Conservation (phyloP, 768 basidiomycete species). For the Punctularia strigosozonata region DNA sequence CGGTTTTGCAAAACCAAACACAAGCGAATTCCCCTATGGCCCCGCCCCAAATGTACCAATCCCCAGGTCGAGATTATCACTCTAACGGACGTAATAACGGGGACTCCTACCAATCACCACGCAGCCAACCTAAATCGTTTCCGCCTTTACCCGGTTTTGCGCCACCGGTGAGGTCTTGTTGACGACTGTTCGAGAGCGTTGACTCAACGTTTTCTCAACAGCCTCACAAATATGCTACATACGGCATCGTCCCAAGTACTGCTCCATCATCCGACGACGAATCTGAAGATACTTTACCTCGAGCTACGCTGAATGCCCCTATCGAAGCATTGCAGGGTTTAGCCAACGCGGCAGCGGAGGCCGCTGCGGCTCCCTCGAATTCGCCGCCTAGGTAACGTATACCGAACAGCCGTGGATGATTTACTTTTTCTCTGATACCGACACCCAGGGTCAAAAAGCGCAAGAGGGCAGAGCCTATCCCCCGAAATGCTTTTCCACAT, state of each 20-base stretch:
- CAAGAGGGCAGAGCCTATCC: conserved; percentile 73
- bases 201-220: conserved; percentile 20
- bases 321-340: conserved; percentile 91
- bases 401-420: background rate
- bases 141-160: conserved; percentile 89
- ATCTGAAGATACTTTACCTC: conserved; percentile 79
- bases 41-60: conserved; percentile 7
- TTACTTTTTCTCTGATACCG: background rate
- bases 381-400: conserved; percentile 44
- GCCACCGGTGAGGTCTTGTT: conserved; percentile 50
- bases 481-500: conserved; percentile 78
- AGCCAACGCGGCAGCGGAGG: conserved; percentile 92
- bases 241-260: conserved; percentile 79
- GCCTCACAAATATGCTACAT: conserved; percentile 86
- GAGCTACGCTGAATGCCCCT: conserved; percentile 78
- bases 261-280: conserved; percentile 61
- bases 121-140: conserved; percentile 35
- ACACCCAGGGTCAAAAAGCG: conserved; percentile 64
- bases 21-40: conserved; percentile 17
- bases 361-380: conserved; percentile 67
- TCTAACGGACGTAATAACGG: conserved; percentile 12
- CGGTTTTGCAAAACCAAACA: conserved; percentile 40
- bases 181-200: conserved; percentile 7
- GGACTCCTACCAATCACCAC: conserved; percentile 19
- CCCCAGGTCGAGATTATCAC: conserved; percentile 9